Evolutionary conservation across 345 rosid genomes (phyloP).

Genomic region (Salix suchowensis): DNA sequence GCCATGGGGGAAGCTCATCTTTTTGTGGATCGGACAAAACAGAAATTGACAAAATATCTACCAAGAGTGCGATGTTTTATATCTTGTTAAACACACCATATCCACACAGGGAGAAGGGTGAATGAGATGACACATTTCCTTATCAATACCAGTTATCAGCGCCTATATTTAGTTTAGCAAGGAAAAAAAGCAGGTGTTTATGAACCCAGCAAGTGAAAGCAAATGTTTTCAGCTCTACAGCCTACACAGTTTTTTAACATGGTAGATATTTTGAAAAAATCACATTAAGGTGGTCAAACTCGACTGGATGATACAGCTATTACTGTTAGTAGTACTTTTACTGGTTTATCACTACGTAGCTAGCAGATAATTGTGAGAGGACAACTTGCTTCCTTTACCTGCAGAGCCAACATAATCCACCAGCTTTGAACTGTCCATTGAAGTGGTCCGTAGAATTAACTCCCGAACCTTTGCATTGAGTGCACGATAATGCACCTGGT

Average conservation of each 20-base stretch:
- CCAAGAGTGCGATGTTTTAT: background rate
- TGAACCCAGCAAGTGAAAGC: no score
- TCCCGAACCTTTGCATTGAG: conserved; percentile 78
- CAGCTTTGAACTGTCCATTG: conserved; percentile 92
- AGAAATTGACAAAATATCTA: background rate
- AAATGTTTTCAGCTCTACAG: background rate
- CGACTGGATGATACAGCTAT: background rate
- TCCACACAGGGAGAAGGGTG: background rate
- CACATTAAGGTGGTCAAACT: background rate
- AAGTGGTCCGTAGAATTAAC: conserved; percentile 86
- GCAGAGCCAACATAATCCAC: conserved; percentile 93
- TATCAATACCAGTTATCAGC: no score
- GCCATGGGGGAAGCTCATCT: background rate
- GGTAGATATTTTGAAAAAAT: background rate
- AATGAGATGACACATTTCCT: no score
- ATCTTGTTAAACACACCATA: background rate
- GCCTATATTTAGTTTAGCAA: no score
- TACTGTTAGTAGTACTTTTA: background rate
- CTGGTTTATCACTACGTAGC: background rate
- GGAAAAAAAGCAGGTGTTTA: no score
- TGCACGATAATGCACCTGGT: conserved; percentile 56
- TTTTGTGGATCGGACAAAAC: background rate
- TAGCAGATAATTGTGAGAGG: background rate
- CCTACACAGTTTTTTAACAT: background rate
- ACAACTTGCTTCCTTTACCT: conserved; percentile 35